Evolutionary conservation across 2,329 filamentous ascomycete species (phyloP), one percentile per base, ranked within the genome.

Genomic region (Pseudocercospora fijiensis): DNA sequence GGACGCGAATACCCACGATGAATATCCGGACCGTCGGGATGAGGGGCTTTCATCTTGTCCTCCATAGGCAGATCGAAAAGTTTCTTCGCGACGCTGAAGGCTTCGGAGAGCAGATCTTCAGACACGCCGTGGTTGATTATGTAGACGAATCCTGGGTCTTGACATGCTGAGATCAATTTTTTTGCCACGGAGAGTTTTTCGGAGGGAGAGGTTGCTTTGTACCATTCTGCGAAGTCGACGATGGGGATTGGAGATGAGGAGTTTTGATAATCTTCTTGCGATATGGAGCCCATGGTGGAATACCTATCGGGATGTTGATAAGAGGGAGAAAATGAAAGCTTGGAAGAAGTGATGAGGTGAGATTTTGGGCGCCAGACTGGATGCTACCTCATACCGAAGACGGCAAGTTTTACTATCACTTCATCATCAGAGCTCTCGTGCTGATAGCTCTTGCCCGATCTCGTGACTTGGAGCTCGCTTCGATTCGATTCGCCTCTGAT

Each of bases 81-180:
- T 8, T 67, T 69, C 47, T 75, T 74, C 1, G 71, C 73, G 71
- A 75, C 63, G 1, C 55, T 26, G 60, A 72, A 71, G 13, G 66
- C 67, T 65, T 74, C 62, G 13, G 73, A 68, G 0, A 79, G 69
- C 28, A 68, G 64, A 27, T 74, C 68, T 37, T 69, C 68, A 1
- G 69, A 61, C 0, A 81, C 65, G 2, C 76, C 77, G 59, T 80
- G 77, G 52, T 78, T 78, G 56, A 68, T 73, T 27, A 81, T 69
- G 63, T 79, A 79, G 41, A 79, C 78, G 63, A 81, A 81, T 1
- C 79, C 78, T 7, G 76, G 72, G 5, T 67, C 69, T 24, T 71
- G 72, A 41, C 79, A 79, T 0, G 77, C 78, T 5, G 71, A 61
- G 61, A 79, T 77, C 22, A 80, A 75, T 9, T 76, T 60, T 27